Evolutionary conservation across 768 basidiomycete genomes (phyloP).

Genomic region (Lactarius vividus): DNA sequence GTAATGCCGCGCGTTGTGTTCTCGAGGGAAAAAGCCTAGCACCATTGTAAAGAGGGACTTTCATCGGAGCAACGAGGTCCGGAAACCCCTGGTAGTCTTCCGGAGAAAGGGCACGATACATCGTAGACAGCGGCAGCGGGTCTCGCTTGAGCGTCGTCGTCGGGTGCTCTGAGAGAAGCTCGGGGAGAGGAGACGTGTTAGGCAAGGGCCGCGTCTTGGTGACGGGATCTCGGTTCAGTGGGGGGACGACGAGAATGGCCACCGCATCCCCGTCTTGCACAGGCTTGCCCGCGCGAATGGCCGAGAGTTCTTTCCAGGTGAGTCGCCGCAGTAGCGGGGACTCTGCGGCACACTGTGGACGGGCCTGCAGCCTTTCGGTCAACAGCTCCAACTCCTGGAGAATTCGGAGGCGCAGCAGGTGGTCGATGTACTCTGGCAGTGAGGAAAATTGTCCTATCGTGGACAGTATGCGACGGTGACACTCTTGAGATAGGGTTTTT

Average conservation of each 20-base stretch:
- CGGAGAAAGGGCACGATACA: conserved; percentile 30
- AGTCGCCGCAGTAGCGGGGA: conserved; percentile 56
- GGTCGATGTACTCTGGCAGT: conserved; percentile 54
- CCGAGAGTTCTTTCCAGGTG: conserved; percentile 57
- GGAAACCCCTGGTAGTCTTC: conserved; percentile 27
- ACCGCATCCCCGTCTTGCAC: conserved; percentile 53
- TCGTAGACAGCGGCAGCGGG: conserved; percentile 32
- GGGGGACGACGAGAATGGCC: conserved; percentile 69
- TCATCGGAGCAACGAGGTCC: conserved; percentile 34
- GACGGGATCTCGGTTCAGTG: conserved; percentile 52
- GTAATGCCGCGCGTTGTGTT: conserved; percentile 58
- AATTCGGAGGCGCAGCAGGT: conserved; percentile 68
- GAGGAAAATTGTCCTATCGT: conserved; percentile 41
- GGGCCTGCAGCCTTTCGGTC: conserved; percentile 41
- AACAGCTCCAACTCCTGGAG: conserved; percentile 73
- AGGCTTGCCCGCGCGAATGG: conserved; percentile 44
- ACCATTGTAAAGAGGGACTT: conserved; percentile 69
- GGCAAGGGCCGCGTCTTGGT: conserved; percentile 44
- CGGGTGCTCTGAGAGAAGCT: neutral
- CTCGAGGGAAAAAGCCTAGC: conserved; percentile 59
- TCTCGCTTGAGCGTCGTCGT: conserved; percentile 15
- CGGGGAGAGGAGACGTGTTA: conserved; percentile 14
- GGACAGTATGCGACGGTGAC: conserved; percentile 23
- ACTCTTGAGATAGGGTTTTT: conserved; percentile 7
- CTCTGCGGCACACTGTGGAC: conserved; percentile 29